Percentiles rank a stretch among this genome's conserved stretches.
Evolutionary conservation across 2,329 filamentous ascomycete species (phyloP).

Genomic region (Arthrobotrys musiformis): DNA sequence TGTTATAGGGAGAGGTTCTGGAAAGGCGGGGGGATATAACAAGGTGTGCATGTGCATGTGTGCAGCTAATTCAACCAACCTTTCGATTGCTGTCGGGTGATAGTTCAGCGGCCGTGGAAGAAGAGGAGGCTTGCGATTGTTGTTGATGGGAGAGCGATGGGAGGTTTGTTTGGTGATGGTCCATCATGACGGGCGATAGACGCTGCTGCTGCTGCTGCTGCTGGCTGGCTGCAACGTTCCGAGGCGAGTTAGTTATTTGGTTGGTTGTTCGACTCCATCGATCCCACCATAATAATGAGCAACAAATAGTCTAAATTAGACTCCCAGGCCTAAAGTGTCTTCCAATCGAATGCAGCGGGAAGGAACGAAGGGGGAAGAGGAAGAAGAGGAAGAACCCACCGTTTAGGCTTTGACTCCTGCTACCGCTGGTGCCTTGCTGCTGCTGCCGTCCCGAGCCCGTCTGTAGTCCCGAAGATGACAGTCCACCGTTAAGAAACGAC

Average conservation of each 20-base stretch:
- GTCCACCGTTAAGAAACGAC: constrained; percentile 31
- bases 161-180: constrained; percentile 48
- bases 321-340: not conserved
- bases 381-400: constrained; percentile 41
- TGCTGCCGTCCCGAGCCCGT: constrained; percentile 24
- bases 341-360: not conserved
- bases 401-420: constrained; percentile 34
- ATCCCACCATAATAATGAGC: not conserved
- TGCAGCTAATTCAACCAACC: constrained; percentile 22
- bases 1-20: not conserved
- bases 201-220: constrained; percentile 36
- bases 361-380: too few species aligned
- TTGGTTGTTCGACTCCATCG: not conserved
- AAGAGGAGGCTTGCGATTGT: constrained; percentile 23
- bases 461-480: constrained; percentile 30
- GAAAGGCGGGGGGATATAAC: not conserved
- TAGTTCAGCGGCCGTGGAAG: constrained; percentile 20
- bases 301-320: not conserved
- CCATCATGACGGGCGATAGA: constrained; percentile 50
- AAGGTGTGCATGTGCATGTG: not conserved
- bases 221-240: constrained; percentile 10
- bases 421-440: constrained; percentile 24
- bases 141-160: constrained; percentile 47
- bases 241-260: not conserved
- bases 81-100: constrained; percentile 48